Evolutionary conservation across 345 rosid species (phyloP).

Genomic region (Euphorbia lathyris): DNA sequence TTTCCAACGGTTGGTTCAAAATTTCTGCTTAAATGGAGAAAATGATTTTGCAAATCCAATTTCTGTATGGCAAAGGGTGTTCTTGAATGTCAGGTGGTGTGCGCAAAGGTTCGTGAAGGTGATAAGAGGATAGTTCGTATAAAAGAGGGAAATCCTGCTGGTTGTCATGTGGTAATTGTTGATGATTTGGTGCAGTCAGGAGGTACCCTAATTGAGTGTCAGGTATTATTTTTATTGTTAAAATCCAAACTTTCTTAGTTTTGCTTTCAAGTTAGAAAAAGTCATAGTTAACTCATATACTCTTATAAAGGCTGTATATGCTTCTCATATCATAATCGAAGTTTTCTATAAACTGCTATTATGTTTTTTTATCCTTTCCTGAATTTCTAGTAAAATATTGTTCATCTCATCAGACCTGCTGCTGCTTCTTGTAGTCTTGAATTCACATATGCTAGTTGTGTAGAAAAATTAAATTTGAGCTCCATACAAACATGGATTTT

Average conservation of each 20-base stretch:
- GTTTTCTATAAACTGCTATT: too few species aligned
- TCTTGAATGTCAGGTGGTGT: constrained; percentile 66
- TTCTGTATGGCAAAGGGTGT: constrained; percentile 14
- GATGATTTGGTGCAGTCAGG: constrained; percentile 98
- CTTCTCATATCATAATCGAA: too few species aligned
- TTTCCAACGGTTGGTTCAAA: constrained; percentile 64
- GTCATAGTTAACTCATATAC: neutral
- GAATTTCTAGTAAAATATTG: too few species aligned
- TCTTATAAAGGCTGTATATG: too few species aligned
- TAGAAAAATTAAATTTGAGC: neutral
- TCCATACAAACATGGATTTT: neutral
- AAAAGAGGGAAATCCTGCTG: constrained; percentile 90
- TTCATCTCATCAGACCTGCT: too few species aligned
- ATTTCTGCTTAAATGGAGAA: neutral
- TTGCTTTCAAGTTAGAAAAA: neutral
- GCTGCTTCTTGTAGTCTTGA: neutral
- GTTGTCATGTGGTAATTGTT: constrained; percentile 90
- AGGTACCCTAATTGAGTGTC: constrained; percentile 96
- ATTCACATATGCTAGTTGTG: neutral
- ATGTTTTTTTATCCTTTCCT: too few species aligned
- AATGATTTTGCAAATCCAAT: neutral
- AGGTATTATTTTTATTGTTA: constrained; percentile 43
- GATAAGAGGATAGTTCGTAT: constrained; percentile 85
- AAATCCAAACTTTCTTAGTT: neutral
- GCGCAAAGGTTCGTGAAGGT: constrained; percentile 94